Evolutionary conservation across 2,329 filamentous ascomycete genomes (phyloP).

Genomic region (Aspergillus niger): DNA sequence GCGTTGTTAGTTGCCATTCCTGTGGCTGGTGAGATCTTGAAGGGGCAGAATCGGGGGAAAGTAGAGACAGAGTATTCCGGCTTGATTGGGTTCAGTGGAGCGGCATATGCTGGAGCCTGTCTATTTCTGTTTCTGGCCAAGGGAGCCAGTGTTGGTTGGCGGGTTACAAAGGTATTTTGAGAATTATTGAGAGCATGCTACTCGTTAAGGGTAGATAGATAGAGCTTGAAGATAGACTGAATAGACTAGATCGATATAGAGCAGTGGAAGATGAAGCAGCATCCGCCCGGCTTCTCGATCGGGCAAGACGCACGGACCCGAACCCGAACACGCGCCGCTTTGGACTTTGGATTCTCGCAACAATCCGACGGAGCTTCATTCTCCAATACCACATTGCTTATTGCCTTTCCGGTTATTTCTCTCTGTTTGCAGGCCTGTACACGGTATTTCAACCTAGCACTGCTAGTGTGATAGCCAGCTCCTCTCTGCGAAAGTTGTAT

Average conservation of each 20-base stretch:
- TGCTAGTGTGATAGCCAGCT: background rate
- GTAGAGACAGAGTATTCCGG: slow-evolving; percentile 16
- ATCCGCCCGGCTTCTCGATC: background rate
- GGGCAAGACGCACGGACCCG: background rate
- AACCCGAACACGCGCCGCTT: background rate
- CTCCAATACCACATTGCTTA: background rate
- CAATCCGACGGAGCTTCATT: background rate
- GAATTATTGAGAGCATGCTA: too few species aligned
- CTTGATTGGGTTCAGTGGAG: slow-evolving; percentile 20
- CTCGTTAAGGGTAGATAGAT: background rate
- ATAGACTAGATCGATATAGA: background rate
- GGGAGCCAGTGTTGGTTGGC: slow-evolving; percentile 5
- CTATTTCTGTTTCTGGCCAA: slow-evolving; percentile 8
- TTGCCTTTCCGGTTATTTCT: too few species aligned
- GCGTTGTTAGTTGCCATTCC: slow-evolving; percentile 26
- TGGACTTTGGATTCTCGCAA: background rate
- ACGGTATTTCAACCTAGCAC: background rate
- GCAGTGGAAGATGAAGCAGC: background rate
- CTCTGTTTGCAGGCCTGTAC: background rate
- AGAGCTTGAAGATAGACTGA: background rate
- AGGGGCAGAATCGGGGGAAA: slow-evolving; percentile 13
- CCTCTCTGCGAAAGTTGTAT: background rate
- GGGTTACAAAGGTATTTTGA: background rate
- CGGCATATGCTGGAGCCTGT: slow-evolving; percentile 31
- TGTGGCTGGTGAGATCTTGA: slow-evolving; percentile 27